Evolutionary conservation across 352 stramenopile genomes (phyloP).

Genomic region (Phytophthora fragariaefolia): DNA sequence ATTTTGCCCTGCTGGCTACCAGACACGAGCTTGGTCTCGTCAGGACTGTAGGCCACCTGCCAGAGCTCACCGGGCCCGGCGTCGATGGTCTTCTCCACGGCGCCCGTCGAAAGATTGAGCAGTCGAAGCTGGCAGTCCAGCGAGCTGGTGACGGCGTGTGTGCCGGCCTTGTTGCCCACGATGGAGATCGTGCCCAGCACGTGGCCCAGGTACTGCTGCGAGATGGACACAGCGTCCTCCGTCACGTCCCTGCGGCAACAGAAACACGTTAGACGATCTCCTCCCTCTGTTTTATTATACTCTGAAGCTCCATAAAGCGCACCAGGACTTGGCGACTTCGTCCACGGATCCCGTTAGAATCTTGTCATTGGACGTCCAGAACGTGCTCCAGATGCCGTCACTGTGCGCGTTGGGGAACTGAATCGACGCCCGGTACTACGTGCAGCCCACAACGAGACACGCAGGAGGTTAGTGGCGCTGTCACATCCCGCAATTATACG

Average conservation of each 20-base stretch:
- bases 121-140: slow-evolving; percentile 87
- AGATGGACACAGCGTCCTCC: slow-evolving; percentile 72
- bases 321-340: slow-evolving; percentile 89
- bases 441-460: not conserved
- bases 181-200: slow-evolving; percentile 89
- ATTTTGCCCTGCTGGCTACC: slow-evolving; percentile 89
- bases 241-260: slow-evolving; percentile 59
- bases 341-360: slow-evolving; percentile 90
- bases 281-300: not conserved
- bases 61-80: slow-evolving; percentile 88
- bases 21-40: slow-evolving; percentile 83
- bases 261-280: not conserved
- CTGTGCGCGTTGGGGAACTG: slow-evolving; percentile 87
- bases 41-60: slow-evolving; percentile 85
- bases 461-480: not conserved
- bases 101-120: slow-evolving; percentile 73
- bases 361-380: slow-evolving; percentile 89
- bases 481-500: not conserved
- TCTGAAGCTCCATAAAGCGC: slow-evolving; percentile 9
- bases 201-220: slow-evolving; percentile 85
- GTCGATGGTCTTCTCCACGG: slow-evolving; percentile 87
- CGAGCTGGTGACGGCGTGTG: slow-evolving; percentile 79
- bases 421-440: slow-evolving; percentile 80
- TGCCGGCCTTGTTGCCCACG: slow-evolving; percentile 80
- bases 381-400: slow-evolving; percentile 90